Conservation (phyloP, 1,284 basidiomycete species). For the Pulchroboletus neoregius region DNA sequence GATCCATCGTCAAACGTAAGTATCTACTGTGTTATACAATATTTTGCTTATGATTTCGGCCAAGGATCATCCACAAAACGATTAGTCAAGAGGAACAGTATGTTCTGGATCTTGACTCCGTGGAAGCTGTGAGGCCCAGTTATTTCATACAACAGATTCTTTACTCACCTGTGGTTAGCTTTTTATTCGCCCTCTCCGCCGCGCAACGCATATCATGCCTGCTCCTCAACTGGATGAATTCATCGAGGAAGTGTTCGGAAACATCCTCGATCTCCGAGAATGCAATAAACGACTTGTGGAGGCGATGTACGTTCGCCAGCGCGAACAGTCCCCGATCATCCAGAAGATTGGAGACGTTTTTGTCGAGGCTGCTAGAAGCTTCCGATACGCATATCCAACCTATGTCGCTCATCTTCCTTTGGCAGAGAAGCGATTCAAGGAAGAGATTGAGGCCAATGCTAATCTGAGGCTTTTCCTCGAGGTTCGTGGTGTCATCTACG, state of each 20-base stretch:
- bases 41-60: slow-evolving; percentile 6
- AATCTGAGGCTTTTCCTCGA: slow-evolving; percentile 87
- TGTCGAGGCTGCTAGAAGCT: slow-evolving; percentile 83
- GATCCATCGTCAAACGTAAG: slow-evolving; percentile 78
- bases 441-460: slow-evolving; percentile 79
- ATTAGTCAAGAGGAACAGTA: slow-evolving; percentile 91
- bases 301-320: slow-evolving; percentile 80
- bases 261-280: slow-evolving; percentile 79
- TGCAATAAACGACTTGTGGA: slow-evolving; percentile 82
- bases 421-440: slow-evolving; percentile 82
- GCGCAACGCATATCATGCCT: slow-evolving; percentile 70
- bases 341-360: slow-evolving; percentile 89
- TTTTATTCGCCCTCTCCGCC: slow-evolving; percentile 77
- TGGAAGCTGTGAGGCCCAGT: slow-evolving; percentile 59
- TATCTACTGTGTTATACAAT: slow-evolving; percentile 1
- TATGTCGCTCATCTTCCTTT: slow-evolving; percentile 85
- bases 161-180: slow-evolving; percentile 37
- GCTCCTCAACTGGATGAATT: slow-evolving; percentile 69
- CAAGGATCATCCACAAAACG: slow-evolving; percentile 86
- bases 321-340: slow-evolving; percentile 84
- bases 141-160: neutral
- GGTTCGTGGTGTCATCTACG: slow-evolving; percentile 41
- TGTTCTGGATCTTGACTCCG: slow-evolving; percentile 80
- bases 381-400: slow-evolving; percentile 79
- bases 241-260: slow-evolving; percentile 84